phyloP scores from a whole-genome alignment of 768 basidiomycete genomes.

The Serendipita sp. region DNA sequence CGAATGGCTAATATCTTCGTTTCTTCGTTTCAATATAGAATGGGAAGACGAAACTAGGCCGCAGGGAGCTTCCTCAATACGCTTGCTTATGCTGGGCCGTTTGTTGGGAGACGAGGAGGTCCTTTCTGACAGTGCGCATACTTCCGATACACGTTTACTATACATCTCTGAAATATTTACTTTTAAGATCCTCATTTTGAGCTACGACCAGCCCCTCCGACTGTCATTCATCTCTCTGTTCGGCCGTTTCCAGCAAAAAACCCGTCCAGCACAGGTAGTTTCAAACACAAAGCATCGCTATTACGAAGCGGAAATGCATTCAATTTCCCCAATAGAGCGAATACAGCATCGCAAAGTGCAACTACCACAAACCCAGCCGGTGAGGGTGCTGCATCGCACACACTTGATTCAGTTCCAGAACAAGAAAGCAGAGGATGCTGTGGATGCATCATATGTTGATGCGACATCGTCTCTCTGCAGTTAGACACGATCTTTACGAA shows the following conservation, averaged over 20 bases:
- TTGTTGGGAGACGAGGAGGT: constrained; percentile 12
- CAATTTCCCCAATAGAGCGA: neutral
- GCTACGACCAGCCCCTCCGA: constrained; percentile 9
- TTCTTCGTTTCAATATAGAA: constrained; percentile 7
- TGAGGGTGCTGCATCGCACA: neutral
- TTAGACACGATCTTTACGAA: no score
- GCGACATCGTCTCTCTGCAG: no score
- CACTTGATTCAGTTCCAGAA: neutral
- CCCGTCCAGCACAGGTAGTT: constrained; percentile 6
- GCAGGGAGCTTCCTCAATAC: constrained; percentile 9
- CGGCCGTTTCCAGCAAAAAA: constrained; percentile 11
- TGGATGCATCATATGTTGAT: constrained; percentile 10
- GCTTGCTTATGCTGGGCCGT: constrained; percentile 13
- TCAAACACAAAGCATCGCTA: constrained; percentile 8
- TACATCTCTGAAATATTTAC: neutral
- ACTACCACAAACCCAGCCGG: neutral
- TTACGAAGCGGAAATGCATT: constrained; percentile 4
- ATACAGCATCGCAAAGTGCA: neutral
- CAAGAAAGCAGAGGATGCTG: constrained; percentile 10
- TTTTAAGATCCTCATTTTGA: constrained; percentile 7
- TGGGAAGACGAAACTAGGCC: constrained; percentile 13
- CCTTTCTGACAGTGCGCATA: constrained; percentile 10
- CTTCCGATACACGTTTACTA: neutral
- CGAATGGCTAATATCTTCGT: neutral
- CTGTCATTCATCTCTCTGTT: constrained; percentile 13